Evolutionary conservation across 2,329 filamentous ascomycete species (phyloP), one percentile per base, ranked within the genome.

Genomic region (Macrophomina pseudophaseolina): DNA sequence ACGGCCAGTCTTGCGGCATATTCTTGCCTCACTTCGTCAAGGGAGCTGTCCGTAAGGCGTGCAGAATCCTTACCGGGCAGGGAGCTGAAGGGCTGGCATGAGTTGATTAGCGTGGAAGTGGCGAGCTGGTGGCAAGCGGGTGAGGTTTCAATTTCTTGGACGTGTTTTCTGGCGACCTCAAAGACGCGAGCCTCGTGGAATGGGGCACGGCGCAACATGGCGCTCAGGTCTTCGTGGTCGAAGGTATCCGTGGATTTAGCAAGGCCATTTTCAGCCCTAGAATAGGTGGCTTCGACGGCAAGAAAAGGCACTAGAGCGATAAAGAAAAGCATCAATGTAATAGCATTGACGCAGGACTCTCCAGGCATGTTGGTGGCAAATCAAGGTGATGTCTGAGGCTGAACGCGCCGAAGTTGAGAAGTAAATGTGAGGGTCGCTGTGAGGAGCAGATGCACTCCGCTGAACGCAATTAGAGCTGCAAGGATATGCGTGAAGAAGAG

Each of bases 1-100:
- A 89, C 80, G 11, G 89, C 87, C 16, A 90, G 80, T 52, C 87
- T 84, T 8, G 85, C 85, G 2, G 88, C 87, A 69, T 88, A 90
- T 38, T 87, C 80, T 4, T 86, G 86, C 69, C 84, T 86, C 64
- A 78, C 71, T 12, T 74, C 74, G 46, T 78, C 76, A n/a, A 80
- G 68, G 9, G 74, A 44, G 11, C 42, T 42, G n/a, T 51, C 48
- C 46, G 16, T 28, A 3, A 18, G 6, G 18, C 40, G 58, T 14
- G 56, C 30, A 4, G 48, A 54, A 7, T 56, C 38, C 12, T 59
- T 28, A 8, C 72, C 71, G 30, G 74, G 69, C 38, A 72, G 71
- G 18, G 75, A 65, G 49, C 83, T 80, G 32, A 87, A 76, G 0
- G 79, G 75, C 69, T 85, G 81, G 71, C 87, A 89, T 40, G 85